A percentile compares a stretch with the other conserved stretches of the same genome.
Evolutionary conservation across 441 rosid genomes (phyloP).

Genomic region (Populus tomentosa): DNA sequence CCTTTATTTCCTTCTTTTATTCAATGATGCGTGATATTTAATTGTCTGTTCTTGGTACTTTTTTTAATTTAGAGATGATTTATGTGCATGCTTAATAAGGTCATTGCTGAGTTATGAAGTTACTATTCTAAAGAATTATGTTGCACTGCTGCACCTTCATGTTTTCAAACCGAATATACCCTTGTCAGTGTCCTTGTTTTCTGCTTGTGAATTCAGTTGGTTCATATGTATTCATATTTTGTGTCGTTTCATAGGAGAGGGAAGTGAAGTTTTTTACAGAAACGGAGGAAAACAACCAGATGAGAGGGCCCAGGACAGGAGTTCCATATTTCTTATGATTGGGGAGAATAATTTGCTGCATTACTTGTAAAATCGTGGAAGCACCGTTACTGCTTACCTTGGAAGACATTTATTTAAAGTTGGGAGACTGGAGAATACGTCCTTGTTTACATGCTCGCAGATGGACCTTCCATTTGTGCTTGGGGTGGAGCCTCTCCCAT

Average conservation of each 20-base stretch:
- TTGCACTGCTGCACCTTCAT: not conserved
- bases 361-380: constrained; percentile 31
- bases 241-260: constrained; percentile 55
- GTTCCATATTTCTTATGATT: constrained; percentile 86
- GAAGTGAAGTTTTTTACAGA: constrained; percentile 97
- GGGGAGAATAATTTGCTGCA: constrained; percentile 22
- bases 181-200: not conserved
- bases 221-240: not conserved
- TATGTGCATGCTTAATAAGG: not conserved
- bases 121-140: not conserved
- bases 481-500: constrained; percentile 26
- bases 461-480: constrained; percentile 14
- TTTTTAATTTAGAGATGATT: not conserved
- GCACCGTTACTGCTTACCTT: constrained; percentile 14
- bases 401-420: constrained; percentile 5
- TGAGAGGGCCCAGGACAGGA: constrained; percentile 99
- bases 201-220: not conserved
- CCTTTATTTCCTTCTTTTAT: not conserved
- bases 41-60: not conserved
- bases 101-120: not conserved
- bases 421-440: constrained; percentile 11
- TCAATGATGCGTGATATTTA: not conserved
- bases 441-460: constrained; percentile 11
- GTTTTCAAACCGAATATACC: not conserved
- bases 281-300: constrained; percentile 98